These are phyloP conservation scores for Aspergillus proliferans DNA, from an alignment of 2,329 filamentous ascomycete genomes.

Conservation along the genomic window DNA sequence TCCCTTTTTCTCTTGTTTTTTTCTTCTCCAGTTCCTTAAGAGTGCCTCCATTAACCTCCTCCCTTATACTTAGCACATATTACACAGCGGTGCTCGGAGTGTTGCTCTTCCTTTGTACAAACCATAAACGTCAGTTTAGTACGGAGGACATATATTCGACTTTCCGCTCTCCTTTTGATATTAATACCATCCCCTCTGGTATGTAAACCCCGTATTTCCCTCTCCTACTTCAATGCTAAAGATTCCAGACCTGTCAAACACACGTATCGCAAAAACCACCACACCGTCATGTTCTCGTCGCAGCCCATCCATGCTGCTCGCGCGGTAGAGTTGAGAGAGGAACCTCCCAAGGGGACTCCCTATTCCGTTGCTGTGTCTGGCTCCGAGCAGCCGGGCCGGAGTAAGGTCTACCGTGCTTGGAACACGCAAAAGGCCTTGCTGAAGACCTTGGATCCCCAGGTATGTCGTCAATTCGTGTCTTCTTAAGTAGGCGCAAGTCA, in stretches of 20 bases:
- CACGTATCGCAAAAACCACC: not conserved
- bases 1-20: not conserved
- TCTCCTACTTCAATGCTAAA: not conserved
- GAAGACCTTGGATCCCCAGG: constrained; percentile 62
- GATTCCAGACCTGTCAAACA: not conserved
- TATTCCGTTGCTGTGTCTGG: constrained; percentile 74
- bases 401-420: constrained; percentile 76
- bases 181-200: too few species aligned
- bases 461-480: constrained; percentile 23
- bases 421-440: constrained; percentile 66
- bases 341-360: constrained; percentile 67
- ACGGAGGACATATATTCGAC: too few species aligned
- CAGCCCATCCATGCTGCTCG: constrained; percentile 29
- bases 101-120: too few species aligned
- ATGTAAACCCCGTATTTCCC: too few species aligned
- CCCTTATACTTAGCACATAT: too few species aligned
- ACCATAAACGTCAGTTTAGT: too few species aligned
- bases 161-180: too few species aligned
- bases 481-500: not conserved
- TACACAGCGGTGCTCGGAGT: too few species aligned
- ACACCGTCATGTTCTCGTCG: constrained; percentile 32
- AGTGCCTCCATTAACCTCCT: too few species aligned
- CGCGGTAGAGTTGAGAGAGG: constrained; percentile 48
- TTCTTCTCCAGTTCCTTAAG: too few species aligned
- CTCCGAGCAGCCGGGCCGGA: constrained; percentile 65